Evolutionary conservation across 1,284 basidiomycete genomes (phyloP).

Genomic region (Austroboletus sp.): DNA sequence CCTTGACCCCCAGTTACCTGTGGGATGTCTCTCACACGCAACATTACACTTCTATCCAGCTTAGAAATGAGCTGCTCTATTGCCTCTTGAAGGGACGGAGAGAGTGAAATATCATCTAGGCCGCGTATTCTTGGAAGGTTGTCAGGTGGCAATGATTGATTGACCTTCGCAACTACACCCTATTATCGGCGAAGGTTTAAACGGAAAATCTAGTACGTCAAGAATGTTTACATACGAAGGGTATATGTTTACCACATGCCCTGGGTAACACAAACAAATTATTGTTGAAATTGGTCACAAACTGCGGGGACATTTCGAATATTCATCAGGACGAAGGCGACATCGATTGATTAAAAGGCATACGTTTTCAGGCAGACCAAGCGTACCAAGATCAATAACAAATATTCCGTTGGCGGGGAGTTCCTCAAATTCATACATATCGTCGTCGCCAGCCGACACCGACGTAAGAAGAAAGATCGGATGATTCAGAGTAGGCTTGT

Average conservation of each 20-base stretch:
- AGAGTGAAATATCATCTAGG: constrained; percentile 40
- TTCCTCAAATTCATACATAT: constrained; percentile 51
- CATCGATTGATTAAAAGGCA: neutral
- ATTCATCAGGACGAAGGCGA: constrained; percentile 5
- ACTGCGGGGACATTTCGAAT: constrained; percentile 24
- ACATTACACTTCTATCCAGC: constrained; percentile 54
- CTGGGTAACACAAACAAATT: constrained; percentile 28
- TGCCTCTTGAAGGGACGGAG: constrained; percentile 39
- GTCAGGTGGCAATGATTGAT: constrained; percentile 43
- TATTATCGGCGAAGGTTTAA: constrained; percentile 23
- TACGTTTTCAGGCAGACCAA: constrained; percentile 28
- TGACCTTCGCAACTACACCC: constrained; percentile 44
- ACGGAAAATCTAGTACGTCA: neutral
- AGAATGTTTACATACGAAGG: constrained; percentile 26
- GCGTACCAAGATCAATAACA: constrained; percentile 40
- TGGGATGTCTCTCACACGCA: constrained; percentile 56
- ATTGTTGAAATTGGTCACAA: constrained; percentile 28
- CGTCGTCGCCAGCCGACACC: constrained; percentile 49
- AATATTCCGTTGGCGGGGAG: constrained; percentile 56
- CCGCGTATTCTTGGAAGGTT: constrained; percentile 34
- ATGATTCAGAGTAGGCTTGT: constrained; percentile 42
- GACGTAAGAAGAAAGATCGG: constrained; percentile 62
- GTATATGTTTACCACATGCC: constrained; percentile 5
- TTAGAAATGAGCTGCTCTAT: constrained; percentile 50
- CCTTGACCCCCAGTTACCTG: constrained; percentile 32